A percentile compares a stretch with the other conserved stretches of the same genome.
phyloP scores from a whole-genome alignment of 257 asterid genomes.

The Plantago ovata region DNA sequence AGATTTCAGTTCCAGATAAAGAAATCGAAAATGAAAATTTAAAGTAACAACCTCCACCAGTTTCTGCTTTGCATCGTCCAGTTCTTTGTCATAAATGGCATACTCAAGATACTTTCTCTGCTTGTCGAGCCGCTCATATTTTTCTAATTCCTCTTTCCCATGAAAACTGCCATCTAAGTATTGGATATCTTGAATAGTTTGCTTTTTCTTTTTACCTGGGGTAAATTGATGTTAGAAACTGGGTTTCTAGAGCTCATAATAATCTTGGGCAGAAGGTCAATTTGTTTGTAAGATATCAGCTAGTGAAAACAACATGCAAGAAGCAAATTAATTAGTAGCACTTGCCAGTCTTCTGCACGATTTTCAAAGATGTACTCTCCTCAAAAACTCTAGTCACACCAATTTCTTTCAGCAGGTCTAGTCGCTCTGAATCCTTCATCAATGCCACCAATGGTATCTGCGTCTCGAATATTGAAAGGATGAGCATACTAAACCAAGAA shows the following conservation, averaged over 20 bases:
- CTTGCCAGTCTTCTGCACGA: constrained; percentile 94
- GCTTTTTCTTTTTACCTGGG: constrained; percentile 87
- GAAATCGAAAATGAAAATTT: background rate
- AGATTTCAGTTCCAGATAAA: no score
- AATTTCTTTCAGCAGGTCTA: constrained; percentile 96
- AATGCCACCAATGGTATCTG: constrained; percentile 86
- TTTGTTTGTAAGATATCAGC: constrained; percentile 1
- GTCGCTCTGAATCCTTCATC: constrained; percentile 95
- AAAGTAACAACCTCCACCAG: constrained; percentile 47
- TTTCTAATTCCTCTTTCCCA: constrained; percentile 89
- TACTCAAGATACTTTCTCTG: constrained; percentile 90
- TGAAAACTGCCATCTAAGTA: constrained; percentile 93
- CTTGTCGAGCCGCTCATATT: constrained; percentile 88
- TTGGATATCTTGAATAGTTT: constrained; percentile 92
- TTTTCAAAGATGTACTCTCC: constrained; percentile 94
- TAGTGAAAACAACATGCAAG: constrained; percentile 7
- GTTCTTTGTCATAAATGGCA: constrained; percentile 91
- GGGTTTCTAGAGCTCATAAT: no score
- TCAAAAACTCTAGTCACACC: constrained; percentile 99
- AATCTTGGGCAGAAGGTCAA: no score
- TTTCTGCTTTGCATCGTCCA: constrained; percentile 85
- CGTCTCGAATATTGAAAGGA: constrained; percentile 28
- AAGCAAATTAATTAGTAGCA: constrained; percentile 23
- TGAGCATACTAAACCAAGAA: constrained; percentile 20
- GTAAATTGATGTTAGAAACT: constrained; percentile 16